Base-by-base conservation (phyloP, 2,329 filamentous ascomycete genomes). In the Colletotrichum sp. region DNA sequence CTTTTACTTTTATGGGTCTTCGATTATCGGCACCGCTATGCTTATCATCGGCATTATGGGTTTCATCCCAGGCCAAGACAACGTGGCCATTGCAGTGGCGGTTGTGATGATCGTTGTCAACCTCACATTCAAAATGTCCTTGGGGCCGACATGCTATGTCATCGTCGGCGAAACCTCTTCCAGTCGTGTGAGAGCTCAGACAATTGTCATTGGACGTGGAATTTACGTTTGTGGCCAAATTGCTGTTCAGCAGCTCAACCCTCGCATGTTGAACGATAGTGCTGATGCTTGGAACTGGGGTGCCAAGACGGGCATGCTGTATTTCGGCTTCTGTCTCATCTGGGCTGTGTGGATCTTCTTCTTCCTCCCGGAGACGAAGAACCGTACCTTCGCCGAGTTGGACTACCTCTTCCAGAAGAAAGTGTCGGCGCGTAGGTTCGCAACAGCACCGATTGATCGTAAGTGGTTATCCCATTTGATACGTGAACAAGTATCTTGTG, bases 161-260 rank as follows among this genome's bases (percentile, higher is more conserved):
- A 82, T 89, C 75, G 89, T 87, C 1, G 82, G 85, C 1, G 87
- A 89, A 73, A 85, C 83, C 3, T 86, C 87, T 0, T 87, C 87
- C 0, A 84, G 83, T 3, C 82, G 87, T 13, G 82, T 89, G 2
- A 82, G 86, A 12, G 83, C 84, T 38, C 87, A 88, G 80, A 88
- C 87, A 1, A 85, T 89, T 1, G 85, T 86, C 2, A 80, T 89
- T 13, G 85, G 86, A 0, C 79, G 87, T 8, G 84, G 84, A 56
- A 79, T 84, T 7, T 88, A 88, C 78, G 86, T 88, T 69, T 77
- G 87, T 3, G 80, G 82, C 56, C 84, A 82, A 65, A 84, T 89
- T 21, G 79, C 85, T 14, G 80, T 84, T 21, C 85, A 82, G 14
- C 79, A 85, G 68, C 80, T 82, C 18, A 80, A 87, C 36, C 84